Conservation (phyloP, 2,329 filamentous ascomycete species). For the Fusarium gaditjirri region DNA sequence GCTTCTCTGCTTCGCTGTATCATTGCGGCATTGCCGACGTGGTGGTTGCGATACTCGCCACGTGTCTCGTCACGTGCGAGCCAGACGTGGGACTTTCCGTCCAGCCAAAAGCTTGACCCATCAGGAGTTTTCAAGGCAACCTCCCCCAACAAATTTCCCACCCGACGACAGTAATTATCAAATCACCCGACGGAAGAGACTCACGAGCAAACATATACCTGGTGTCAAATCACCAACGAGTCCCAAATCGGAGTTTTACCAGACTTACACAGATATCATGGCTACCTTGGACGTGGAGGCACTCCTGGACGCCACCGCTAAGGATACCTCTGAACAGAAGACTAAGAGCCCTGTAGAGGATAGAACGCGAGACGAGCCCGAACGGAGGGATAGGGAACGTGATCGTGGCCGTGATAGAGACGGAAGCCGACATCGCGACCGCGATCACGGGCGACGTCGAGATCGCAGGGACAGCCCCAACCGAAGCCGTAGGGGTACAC, state of each 20-base stretch:
- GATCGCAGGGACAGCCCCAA: conserved; percentile 66
- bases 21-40: conserved; percentile 1
- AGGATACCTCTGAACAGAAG: conserved; percentile 64
- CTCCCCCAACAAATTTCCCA: conserved; percentile 16
- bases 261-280: conserved; percentile 52
- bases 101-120: conserved; percentile 39
- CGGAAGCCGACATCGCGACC: conserved; percentile 64
- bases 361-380: conserved; percentile 58
- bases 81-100: conserved; percentile 3
- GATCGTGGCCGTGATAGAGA: conserved; percentile 67
- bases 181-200: conserved; percentile 8
- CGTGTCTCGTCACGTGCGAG: conserved; percentile 39
- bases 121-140: conserved; percentile 36
- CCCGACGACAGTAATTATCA: conserved; percentile 22
- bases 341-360: conserved; percentile 59
- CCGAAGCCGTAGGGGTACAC: conserved; percentile 59
- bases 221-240: conserved; percentile 9
- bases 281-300: conserved; percentile 81
- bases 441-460: conserved; percentile 59
- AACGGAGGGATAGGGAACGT: conserved; percentile 67
- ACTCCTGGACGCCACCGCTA: conserved; percentile 85
- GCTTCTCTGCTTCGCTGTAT: neutral
- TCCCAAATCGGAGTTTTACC: neutral
- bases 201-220: conserved; percentile 2
- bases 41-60: conserved; percentile 21